A percentile compares a stretch with the other conserved stretches of the same genome.
Conservation (phyloP, 2,329 filamentous ascomycete genomes). For the Pseudogymnoascus sp. region DNA sequence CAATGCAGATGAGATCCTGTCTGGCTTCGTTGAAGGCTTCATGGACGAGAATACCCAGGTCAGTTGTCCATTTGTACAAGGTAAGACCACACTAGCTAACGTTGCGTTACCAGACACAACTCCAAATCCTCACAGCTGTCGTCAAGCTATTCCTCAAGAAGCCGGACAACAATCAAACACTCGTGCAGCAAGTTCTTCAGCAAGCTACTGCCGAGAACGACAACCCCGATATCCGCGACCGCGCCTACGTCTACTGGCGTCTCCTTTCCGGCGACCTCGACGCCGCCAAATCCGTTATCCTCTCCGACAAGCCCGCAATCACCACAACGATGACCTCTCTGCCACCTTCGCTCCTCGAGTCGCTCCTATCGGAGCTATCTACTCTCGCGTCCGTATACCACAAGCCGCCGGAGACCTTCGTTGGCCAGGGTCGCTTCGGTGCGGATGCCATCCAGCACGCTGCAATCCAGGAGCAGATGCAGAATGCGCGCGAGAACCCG, state of each 20-base stretch:
- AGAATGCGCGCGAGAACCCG: conserved; percentile 88
- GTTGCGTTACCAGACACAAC: conserved; percentile 61
- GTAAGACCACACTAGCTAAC: conserved; percentile 6
- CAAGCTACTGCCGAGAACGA: conserved; percentile 89
- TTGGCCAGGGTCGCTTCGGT: conserved; percentile 88
- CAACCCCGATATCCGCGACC: conserved; percentile 93
- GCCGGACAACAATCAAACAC: conserved; percentile 78
- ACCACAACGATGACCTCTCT: conserved; percentile 88
- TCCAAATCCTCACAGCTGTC: conserved; percentile 93
- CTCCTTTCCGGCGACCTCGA: conserved; percentile 86
- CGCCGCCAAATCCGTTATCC: conserved; percentile 84
- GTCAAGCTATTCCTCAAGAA: conserved; percentile 98
- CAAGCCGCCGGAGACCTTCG: conserved; percentile 96
- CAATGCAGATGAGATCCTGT: conserved; percentile 92
- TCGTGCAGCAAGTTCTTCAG: conserved; percentile 93
- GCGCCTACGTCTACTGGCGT: conserved; percentile 98
- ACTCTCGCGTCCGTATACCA: conserved; percentile 97
- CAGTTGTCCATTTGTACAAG: conserved; percentile 25
- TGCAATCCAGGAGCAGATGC: conserved; percentile 90
- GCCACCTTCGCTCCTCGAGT: conserved; percentile 74
- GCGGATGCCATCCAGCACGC: conserved; percentile 91
- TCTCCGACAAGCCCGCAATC: conserved; percentile 91
- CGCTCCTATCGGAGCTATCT: conserved; percentile 84
- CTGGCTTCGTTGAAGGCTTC: conserved; percentile 87
- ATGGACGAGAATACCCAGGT: conserved; percentile 94